These are phyloP conservation scores for Basipetospora chlamydospora DNA, from an alignment of 2,329 filamentous ascomycete genomes.

Conservation along the genomic window DNA sequence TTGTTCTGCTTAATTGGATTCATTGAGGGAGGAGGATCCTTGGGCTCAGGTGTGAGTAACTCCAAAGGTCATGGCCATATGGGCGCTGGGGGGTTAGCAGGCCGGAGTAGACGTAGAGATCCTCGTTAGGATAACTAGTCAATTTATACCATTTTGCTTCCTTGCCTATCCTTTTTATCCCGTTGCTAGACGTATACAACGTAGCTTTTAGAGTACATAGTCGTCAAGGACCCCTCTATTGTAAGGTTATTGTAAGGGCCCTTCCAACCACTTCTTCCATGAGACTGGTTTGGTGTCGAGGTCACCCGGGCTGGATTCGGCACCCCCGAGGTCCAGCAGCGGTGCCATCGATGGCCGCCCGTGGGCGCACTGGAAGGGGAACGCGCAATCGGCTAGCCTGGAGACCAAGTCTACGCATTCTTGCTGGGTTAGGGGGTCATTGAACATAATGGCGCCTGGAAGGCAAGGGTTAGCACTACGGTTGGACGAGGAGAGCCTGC, in stretches of 20 bases:
- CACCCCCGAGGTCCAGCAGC: conserved; percentile 33
- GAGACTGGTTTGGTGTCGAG: background rate
- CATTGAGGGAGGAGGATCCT: no score
- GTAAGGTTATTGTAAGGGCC: background rate
- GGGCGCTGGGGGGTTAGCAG: no score
- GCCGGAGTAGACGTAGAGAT: no score
- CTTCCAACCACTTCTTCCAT: conserved; percentile 6
- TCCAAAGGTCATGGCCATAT: no score
- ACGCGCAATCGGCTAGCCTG: conserved; percentile 45
- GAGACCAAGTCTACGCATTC: conserved; percentile 45
- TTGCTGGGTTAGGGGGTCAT: conserved; percentile 44
- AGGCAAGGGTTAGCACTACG: background rate
- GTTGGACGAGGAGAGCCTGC: background rate
- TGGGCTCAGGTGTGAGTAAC: no score
- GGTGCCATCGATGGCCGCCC: conserved; percentile 55
- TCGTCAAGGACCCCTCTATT: no score
- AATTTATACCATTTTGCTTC: no score
- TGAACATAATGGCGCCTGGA: conserved; percentile 66
- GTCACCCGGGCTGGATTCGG: background rate
- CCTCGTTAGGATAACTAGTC: no score
- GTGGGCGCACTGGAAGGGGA: conserved; percentile 77
- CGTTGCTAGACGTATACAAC: no score
- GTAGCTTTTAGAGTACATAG: no score
- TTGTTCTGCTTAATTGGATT: background rate
- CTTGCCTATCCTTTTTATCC: no score